Evolutionary conservation across 805 yeast species (phyloP), one percentile per base, ranked within the genome.

Genomic region (Saccharomyces cerevisiae): DNA sequence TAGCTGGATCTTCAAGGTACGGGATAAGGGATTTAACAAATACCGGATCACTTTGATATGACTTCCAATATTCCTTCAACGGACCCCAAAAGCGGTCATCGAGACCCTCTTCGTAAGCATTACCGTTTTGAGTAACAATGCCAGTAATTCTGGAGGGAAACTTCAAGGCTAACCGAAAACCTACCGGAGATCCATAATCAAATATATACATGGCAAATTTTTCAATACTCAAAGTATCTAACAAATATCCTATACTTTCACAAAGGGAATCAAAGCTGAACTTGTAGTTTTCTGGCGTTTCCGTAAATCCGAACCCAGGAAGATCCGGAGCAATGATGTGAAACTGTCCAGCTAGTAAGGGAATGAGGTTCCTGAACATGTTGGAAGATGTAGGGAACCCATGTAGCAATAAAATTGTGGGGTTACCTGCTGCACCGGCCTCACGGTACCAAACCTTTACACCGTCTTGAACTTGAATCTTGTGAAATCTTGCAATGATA

Each of bases 111-210:
- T 60, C 72, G 54, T 76, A 76, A 22, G 77, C 77, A 61, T 74
- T 76, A 9, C 79, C 79, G 55, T 74, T 76, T 62, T 76, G 79
- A 10, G 69, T 47, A 51, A 76, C 61, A 41, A 76, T 57, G 4
- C 69, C 75, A 4, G 60, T 50, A 17, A 75, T 63, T 6, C 57
- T 53, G 4, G 60, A 55, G 2, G 77, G 75, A 6, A 61, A 52
- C 29, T 59, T 65, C 52, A 74, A 57, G 4, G 76, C 75, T 27
- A 76, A 55, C 51, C 78, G 66, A 41, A 68, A 63, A 0, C 73
- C 79, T 6, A 70, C 68, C 9, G 79, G 79, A 9, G 78, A 70
- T 46, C 79, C 79, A 56, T 76, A 76, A 57, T 76, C 79, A 57
- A 76, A 75, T 24, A 74, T 57, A 57, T 73, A 76, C 22, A 74